Conservation (phyloP, 257 asterid genomes). For the Penstemon barbatus region DNA sequence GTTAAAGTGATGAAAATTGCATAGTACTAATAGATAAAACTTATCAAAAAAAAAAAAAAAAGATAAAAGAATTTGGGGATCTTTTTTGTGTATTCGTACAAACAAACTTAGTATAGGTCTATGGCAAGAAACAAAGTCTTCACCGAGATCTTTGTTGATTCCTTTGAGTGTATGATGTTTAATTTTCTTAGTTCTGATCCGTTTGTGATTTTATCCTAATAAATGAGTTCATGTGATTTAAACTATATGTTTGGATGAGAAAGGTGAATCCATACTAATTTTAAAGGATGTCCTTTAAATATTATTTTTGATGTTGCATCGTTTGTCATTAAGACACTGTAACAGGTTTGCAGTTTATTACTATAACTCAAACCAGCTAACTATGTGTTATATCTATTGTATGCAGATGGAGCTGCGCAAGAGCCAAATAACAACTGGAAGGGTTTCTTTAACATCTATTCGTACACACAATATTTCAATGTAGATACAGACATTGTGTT, state of each 20-base stretch:
- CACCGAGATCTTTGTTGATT: neutral
- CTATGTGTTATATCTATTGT: constrained; percentile 18
- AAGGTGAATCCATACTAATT: constrained; percentile 4
- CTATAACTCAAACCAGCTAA: constrained; percentile 23
- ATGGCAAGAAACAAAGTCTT: neutral
- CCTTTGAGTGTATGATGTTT: neutral
- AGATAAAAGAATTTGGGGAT: constrained; percentile 8
- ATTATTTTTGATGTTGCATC: constrained; percentile 1
- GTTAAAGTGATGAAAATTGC: constrained; percentile 2
- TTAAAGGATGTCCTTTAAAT: constrained; percentile 2
- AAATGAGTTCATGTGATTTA: neutral
- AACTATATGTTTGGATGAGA: constrained; percentile 1
- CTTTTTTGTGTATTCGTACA: constrained; percentile 7
- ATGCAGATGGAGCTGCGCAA: constrained; percentile 69
- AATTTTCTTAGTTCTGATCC: constrained; percentile 13
- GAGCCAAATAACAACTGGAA: constrained; percentile 75
- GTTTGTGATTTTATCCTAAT: neutral
- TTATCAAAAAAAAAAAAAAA: too few relatives aligned
- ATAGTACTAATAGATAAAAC: neutral
- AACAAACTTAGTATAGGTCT: neutral
- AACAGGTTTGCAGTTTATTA: constrained; percentile 1
- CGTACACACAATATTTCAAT: constrained; percentile 86
- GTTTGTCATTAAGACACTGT: neutral
- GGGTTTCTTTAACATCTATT: constrained; percentile 74
- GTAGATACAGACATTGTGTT: constrained; percentile 88